Evolutionary conservation across 805 yeast species (phyloP), one percentile per base, ranked within the genome.

Genomic region (Candida dajiaensis): DNA sequence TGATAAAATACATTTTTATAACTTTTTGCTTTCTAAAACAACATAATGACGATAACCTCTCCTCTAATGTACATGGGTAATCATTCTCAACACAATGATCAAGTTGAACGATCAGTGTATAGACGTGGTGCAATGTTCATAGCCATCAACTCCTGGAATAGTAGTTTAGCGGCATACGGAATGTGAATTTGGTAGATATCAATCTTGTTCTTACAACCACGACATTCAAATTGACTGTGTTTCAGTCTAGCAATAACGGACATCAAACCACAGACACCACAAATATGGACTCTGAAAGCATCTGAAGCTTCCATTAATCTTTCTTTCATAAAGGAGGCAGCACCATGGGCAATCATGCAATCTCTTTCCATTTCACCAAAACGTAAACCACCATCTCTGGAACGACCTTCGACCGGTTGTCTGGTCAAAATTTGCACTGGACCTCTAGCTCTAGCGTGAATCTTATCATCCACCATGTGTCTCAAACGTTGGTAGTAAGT

Each of bases 341-440:
- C 98, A 67, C 99, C 99, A 66, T 94, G 98, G 2, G 99, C 99
- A 76, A 94, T 94, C 97, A 94, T 92, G 85, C 99, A 94, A 77
- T 94, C 99, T 75, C 99, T 88, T 72, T 94, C 99, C 99, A 94
- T 94, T 70, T 92, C 99, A 63, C 99, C 99, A 79, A 92, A 90
- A 71, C 99, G 88, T 67, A 92, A 76, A 59, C 99, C 99, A 80
- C 99, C 99, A 70, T 94, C 98, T 72, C 99, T 82, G 16, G 97
- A 89, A 70, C 99, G 83, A 81, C 99, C 99, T 71, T 92, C 98
- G 52, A 90, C 97, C 5, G 99, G 99, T 70, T 92, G 99, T 72
- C 98, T 85, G 4, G 99, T 92, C 67, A 92, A 75, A 48, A 92
- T 95, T 76, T 92, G 98, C 51, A 92, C 95, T 15, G 99, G 98